A percentile compares a stretch with the other conserved stretches of the same genome.
Evolutionary conservation across 441 rosid species (phyloP).

Genomic region (Pelargonium myrrhifolium): DNA sequence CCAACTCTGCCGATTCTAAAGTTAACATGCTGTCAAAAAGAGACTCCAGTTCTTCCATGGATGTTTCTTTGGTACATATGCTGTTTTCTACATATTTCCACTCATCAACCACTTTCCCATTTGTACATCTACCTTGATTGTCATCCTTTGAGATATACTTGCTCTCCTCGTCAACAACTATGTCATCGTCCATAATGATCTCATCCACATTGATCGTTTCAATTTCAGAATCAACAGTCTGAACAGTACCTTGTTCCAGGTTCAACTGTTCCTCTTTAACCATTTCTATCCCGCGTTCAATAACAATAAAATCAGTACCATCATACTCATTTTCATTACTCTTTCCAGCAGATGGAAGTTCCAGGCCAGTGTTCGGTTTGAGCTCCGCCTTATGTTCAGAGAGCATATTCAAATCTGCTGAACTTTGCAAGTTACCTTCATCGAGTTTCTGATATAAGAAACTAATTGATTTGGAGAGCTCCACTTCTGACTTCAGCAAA

Average conservation of each 20-base stretch:
- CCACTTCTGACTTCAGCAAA: constrained; percentile 45
- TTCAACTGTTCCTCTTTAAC: constrained; percentile 29
- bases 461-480: constrained; percentile 31
- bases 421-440: constrained; percentile 43
- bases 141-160: not conserved
- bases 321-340: constrained; percentile 29
- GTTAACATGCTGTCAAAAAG: constrained; percentile 49
- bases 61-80: constrained; percentile 43
- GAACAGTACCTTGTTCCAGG: constrained; percentile 25
- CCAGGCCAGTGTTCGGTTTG: constrained; percentile 23
- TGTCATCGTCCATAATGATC: constrained; percentile 23
- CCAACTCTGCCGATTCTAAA: constrained; percentile 41
- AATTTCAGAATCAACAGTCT: constrained; percentile 25
- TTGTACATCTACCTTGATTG: no score
- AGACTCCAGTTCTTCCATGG: constrained; percentile 71
- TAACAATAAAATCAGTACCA: constrained; percentile 36
- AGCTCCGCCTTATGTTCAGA: constrained; percentile 30
- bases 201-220: constrained; percentile 21
- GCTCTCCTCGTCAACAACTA: constrained; percentile 21
- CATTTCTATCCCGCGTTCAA: constrained; percentile 43
- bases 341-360: constrained; percentile 17
- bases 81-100: constrained; percentile 22
- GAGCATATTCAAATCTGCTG: constrained; percentile 29
- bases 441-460: constrained; percentile 39
- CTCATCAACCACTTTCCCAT: no score